Conservation (phyloP, 2,329 filamentous ascomycete genomes). For the Teratosphaeria pseudoeucalypti region DNA sequence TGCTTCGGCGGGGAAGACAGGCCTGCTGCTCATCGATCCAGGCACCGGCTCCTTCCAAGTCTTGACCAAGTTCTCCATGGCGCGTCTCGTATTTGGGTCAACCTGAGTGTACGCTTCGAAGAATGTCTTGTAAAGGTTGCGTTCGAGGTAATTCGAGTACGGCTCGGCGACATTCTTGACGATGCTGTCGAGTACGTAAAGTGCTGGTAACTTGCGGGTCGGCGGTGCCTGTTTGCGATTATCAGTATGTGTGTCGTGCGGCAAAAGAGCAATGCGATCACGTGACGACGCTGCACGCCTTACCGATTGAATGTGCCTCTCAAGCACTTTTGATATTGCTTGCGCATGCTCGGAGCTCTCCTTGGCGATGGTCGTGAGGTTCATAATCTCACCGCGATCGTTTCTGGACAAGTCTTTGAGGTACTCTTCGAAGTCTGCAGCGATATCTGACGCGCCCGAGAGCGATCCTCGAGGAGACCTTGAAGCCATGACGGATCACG, state of each 20-base stretch:
- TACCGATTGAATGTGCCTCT: slow-evolving; percentile 93
- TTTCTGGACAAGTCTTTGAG: slow-evolving; percentile 86
- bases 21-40: slow-evolving; percentile 81
- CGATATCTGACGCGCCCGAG: slow-evolving; percentile 58
- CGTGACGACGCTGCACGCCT: slow-evolving; percentile 30
- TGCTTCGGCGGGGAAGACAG: slow-evolving; percentile 79
- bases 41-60: slow-evolving; percentile 98
- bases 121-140: slow-evolving; percentile 85
- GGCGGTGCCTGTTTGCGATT: slow-evolving; percentile 59
- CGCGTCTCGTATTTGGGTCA: slow-evolving; percentile 68
- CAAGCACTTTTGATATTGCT: slow-evolving; percentile 79
- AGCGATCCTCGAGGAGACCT: slow-evolving; percentile 25
- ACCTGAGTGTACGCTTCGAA: slow-evolving; percentile 94
- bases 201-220: slow-evolving; percentile 80
- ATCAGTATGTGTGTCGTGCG: background rate
- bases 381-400: slow-evolving; percentile 91
- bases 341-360: slow-evolving; percentile 95
- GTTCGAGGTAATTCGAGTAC: slow-evolving; percentile 89
- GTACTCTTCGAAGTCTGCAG: slow-evolving; percentile 87
- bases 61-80: slow-evolving; percentile 93
- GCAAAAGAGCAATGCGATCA: slow-evolving; percentile 4
- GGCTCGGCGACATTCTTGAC: slow-evolving; percentile 98
- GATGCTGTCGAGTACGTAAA: slow-evolving; percentile 96
- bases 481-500: slow-evolving; percentile 47
- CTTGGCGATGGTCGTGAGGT: slow-evolving; percentile 91